These are phyloP conservation scores for Vigna trinervia DNA, from an alignment of 306 rosid genomes.

Conservation along the genomic window DNA sequence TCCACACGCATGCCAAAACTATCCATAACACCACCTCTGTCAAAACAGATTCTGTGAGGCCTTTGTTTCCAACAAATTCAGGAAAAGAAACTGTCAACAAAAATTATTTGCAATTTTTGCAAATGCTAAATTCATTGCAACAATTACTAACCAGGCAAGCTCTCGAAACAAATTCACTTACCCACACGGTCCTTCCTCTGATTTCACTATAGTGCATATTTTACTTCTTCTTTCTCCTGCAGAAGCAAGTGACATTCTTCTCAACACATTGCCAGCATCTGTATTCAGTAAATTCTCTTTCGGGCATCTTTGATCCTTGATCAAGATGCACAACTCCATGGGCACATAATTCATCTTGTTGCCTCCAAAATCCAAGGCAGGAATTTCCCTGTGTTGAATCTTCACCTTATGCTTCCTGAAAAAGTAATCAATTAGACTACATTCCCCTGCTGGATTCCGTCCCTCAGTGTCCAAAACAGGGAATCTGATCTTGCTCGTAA, in stretches of 20 bases:
- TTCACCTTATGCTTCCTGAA: constrained; percentile 32
- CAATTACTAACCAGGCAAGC: background rate
- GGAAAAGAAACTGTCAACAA: background rate
- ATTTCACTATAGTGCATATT: constrained; percentile 50
- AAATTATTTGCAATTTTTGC: background rate
- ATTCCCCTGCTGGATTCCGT: constrained; percentile 23
- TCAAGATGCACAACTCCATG: constrained; percentile 69
- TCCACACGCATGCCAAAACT: constrained; percentile 67
- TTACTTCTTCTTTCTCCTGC: constrained; percentile 41
- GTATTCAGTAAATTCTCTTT: constrained; percentile 49
- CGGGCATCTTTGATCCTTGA: constrained; percentile 68
- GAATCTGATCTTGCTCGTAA: constrained; percentile 46
- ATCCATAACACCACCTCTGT: constrained; percentile 61
- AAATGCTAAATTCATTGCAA: background rate
- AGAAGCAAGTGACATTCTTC: constrained; percentile 40
- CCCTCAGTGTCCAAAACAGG: constrained; percentile 41
- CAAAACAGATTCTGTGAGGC: constrained; percentile 33
- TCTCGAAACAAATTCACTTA: constrained; percentile 44
- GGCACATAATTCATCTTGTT: constrained; percentile 59
- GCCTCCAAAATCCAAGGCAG: constrained; percentile 60
- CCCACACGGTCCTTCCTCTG: constrained; percentile 72
- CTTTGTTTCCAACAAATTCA: background rate
- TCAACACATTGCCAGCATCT: constrained; percentile 45
- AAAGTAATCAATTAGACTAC: constrained; percentile 52
- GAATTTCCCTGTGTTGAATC: constrained; percentile 50